Percentiles rank a stretch among this genome's conserved stretches.
Conservation (phyloP, 2,329 filamentous ascomycete species). For the Colletotrichum cereale region DNA sequence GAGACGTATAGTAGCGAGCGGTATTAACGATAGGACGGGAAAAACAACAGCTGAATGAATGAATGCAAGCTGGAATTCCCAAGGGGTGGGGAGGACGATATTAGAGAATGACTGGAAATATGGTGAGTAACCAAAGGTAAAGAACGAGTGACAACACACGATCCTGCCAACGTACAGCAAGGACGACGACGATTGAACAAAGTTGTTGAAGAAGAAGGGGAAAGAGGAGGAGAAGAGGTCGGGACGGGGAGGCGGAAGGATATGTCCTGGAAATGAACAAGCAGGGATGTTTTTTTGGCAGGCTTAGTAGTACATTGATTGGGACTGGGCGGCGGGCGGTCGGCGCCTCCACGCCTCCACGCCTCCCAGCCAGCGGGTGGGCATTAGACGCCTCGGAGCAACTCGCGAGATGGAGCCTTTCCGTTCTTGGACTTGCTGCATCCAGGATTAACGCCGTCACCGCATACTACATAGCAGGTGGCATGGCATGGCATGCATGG, state of each 20-base stretch:
- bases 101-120: slow-evolving; percentile 45
- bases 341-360: neutral
- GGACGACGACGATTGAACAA: slow-evolving; percentile 50
- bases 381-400: slow-evolving; percentile 24
- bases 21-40: slow-evolving; percentile 60
- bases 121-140: slow-evolving; percentile 23
- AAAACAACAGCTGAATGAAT: slow-evolving; percentile 62
- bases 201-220: slow-evolving; percentile 45
- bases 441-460: slow-evolving; percentile 14
- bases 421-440: slow-evolving; percentile 26
- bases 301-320: slow-evolving; percentile 24
- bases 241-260: slow-evolving; percentile 36
- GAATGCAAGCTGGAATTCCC: slow-evolving; percentile 60
- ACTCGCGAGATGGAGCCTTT: slow-evolving; percentile 33
- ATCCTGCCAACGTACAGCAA: slow-evolving; percentile 46
- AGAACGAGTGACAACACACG: slow-evolving; percentile 46
- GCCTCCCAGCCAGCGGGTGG: neutral
- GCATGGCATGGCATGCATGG: neutral
- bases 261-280: slow-evolving; percentile 40
- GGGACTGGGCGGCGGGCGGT: slow-evolving; percentile 21
- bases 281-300: slow-evolving; percentile 16
- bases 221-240: slow-evolving; percentile 35
- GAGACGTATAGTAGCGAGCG: slow-evolving; percentile 41
- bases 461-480: neutral
- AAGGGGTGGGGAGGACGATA: slow-evolving; percentile 39